A percentile compares a stretch with the other conserved stretches of the same genome.
Evolutionary conservation across 148 eudicot genomes (phyloP).

Genomic region (Silene conica): DNA sequence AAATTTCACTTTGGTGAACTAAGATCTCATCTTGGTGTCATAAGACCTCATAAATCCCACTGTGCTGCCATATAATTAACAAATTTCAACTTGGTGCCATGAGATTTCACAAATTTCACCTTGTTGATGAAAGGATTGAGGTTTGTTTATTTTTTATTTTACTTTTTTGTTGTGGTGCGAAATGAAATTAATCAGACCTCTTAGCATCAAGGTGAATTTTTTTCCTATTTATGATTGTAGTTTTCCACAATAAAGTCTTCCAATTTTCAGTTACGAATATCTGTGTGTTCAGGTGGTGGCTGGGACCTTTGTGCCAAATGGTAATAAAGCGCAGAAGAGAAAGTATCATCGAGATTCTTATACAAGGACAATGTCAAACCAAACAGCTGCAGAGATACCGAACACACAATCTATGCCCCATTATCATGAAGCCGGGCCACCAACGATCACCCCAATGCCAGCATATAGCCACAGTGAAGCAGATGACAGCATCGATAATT

Average conservation of each 20-base stretch:
- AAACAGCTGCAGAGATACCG: slow-evolving; percentile 12
- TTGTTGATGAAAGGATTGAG: neutral
- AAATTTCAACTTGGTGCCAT: neutral
- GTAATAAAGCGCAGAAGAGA: slow-evolving; percentile 34
- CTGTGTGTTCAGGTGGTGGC: slow-evolving; percentile 44
- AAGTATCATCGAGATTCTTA: slow-evolving; percentile 35
- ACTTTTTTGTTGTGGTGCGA: neutral
- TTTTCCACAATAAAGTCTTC: neutral
- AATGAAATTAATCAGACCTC: neutral
- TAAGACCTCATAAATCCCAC: neutral
- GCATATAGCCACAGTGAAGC: slow-evolving; percentile 27
- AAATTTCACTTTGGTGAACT: neutral
- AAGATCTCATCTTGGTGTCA: neutral
- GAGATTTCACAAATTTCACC: neutral
- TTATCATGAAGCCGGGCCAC: slow-evolving; percentile 8
- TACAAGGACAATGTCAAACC: slow-evolving; percentile 9
- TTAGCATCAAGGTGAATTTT: neutral
- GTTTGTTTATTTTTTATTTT: neutral
- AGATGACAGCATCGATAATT: slow-evolving; percentile 33
- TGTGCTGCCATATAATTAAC: neutral
- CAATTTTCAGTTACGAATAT: neutral
- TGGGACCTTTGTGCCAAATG: slow-evolving; percentile 51
- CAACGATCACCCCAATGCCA: slow-evolving; percentile 9
- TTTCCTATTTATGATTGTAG: neutral
- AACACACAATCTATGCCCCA: slow-evolving; percentile 6